Percentiles rank a stretch among this genome's conserved stretches.
Evolutionary conservation across 2,329 filamentous ascomycete genomes (phyloP).

Genomic region (Xenoacremonium recifei): DNA sequence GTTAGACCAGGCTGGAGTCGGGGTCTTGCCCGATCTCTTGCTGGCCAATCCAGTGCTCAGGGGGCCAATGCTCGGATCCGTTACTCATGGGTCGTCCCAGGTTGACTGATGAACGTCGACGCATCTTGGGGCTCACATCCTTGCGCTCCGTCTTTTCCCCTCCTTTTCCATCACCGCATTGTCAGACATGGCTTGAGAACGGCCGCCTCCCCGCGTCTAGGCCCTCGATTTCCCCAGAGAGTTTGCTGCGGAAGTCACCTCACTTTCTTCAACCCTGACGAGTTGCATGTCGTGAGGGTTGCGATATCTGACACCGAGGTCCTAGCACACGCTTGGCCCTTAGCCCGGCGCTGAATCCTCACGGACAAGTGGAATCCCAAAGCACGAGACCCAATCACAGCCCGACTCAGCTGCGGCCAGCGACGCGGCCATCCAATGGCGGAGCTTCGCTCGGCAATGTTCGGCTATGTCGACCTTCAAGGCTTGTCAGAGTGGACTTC

Average conservation of each 20-base stretch:
- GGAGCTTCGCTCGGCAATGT: constrained; percentile 25
- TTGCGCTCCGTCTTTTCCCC: neutral
- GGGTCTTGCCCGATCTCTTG: neutral
- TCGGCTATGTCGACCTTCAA: constrained; percentile 16
- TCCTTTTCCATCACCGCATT: neutral
- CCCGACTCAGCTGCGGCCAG: neutral
- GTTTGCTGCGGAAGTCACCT: neutral
- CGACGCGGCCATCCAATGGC: constrained; percentile 12
- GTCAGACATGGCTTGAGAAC: neutral
- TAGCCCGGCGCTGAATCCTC: constrained; percentile 17
- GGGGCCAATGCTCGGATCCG: no score
- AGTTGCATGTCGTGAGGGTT: neutral
- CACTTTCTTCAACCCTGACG: neutral
- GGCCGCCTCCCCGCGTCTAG: neutral
- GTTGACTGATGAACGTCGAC: neutral
- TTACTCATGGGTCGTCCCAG: neutral
- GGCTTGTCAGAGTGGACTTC: neutral
- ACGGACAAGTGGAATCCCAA: constrained; percentile 18
- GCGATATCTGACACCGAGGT: constrained; percentile 7
- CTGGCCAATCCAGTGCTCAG: no score
- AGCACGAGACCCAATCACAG: constrained; percentile 16
- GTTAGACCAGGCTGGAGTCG: neutral
- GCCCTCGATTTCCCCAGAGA: neutral
- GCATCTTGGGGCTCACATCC: neutral
- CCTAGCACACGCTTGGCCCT: constrained; percentile 9